Percentiles rank a stretch among this genome's conserved stretches.
These are phyloP conservation scores for Trametes meyenii DNA, from an alignment of 768 basidiomycete species.

Conservation along the genomic window DNA sequence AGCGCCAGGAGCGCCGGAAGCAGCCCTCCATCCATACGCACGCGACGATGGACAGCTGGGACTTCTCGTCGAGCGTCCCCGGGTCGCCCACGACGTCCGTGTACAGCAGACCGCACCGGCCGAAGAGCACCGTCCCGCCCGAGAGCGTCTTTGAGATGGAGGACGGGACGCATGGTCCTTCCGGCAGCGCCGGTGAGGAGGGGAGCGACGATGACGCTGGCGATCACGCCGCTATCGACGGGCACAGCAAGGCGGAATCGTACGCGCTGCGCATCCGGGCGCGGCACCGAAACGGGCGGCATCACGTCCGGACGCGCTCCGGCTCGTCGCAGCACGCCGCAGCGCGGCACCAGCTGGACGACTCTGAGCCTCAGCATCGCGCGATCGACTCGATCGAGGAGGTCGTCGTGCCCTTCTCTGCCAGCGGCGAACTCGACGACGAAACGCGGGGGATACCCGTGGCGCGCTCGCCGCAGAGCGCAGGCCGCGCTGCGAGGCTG, in stretches of 20 bases:
- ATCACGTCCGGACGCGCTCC: constrained; percentile 14
- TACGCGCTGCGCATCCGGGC: constrained; percentile 28
- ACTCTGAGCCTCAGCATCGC: constrained; percentile 13
- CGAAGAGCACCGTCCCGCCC: constrained; percentile 21
- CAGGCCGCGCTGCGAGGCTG: background rate
- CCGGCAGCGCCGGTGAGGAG: background rate
- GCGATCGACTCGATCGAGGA: constrained; percentile 24
- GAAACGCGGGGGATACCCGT: constrained; percentile 14
- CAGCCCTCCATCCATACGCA: constrained; percentile 45
- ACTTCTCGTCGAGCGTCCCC: constrained; percentile 57
- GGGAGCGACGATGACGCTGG: constrained; percentile 4
- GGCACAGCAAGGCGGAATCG: constrained; percentile 25
- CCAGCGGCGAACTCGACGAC: constrained; percentile 12
- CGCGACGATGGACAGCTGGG: constrained; percentile 78
- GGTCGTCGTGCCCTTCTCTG: constrained; percentile 19
- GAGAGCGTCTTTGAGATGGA: constrained; percentile 45
- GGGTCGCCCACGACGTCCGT: constrained; percentile 33
- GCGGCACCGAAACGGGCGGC: constrained; percentile 5
- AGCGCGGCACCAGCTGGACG: constrained; percentile 23
- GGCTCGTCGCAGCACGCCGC: constrained; percentile 13
- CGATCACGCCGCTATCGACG: constrained; percentile 8
- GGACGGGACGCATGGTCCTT: constrained; percentile 22
- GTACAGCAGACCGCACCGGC: constrained; percentile 22
- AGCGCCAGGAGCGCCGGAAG: constrained; percentile 67
- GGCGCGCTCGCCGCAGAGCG: background rate